Conservation (phyloP, 257 asterid genomes). For the Leptodermis oblonga region DNA sequence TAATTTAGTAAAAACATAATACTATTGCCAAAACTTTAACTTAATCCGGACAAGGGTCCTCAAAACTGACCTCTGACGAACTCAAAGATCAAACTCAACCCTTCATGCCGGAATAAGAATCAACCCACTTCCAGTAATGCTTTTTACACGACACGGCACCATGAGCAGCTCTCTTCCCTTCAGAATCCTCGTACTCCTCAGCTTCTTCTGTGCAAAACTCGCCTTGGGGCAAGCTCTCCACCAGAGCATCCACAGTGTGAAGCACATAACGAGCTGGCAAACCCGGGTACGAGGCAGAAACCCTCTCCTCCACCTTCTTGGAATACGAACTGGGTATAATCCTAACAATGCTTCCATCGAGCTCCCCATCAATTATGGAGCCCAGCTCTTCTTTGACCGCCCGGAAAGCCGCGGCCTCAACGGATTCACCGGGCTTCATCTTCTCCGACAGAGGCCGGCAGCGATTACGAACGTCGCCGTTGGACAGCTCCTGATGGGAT, state of each 20-base stretch:
- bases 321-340: slow-evolving; percentile 59
- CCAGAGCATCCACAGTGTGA: slow-evolving; percentile 74
- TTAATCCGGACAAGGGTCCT: slow-evolving; percentile 26
- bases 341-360: slow-evolving; percentile 29
- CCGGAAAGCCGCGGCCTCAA: slow-evolving; percentile 70
- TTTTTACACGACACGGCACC: slow-evolving; percentile 77
- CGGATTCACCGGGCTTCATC: slow-evolving; percentile 89
- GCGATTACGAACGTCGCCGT: slow-evolving; percentile 58
- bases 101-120: slow-evolving; percentile 45
- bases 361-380: slow-evolving; percentile 24
- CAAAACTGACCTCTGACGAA: slow-evolving; percentile 35
- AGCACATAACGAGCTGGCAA: slow-evolving; percentile 83
- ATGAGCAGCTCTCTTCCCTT: slow-evolving; percentile 36
- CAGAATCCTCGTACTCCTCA: slow-evolving; percentile 54
- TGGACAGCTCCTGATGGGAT: slow-evolving; percentile 81
- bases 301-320: slow-evolving; percentile 77
- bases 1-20: background rate
- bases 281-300: slow-evolving; percentile 83
- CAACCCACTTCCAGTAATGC: slow-evolving; percentile 96
- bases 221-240: slow-evolving; percentile 72
- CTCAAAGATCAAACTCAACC: slow-evolving; percentile 35
- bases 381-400: slow-evolving; percentile 93
- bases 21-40: slow-evolving; percentile 16
- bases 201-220: slow-evolving; percentile 82
- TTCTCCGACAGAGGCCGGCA: slow-evolving; percentile 87